Conservation (phyloP, 2,329 filamentous ascomycete species). For the Diaporthe humulicola region DNA sequence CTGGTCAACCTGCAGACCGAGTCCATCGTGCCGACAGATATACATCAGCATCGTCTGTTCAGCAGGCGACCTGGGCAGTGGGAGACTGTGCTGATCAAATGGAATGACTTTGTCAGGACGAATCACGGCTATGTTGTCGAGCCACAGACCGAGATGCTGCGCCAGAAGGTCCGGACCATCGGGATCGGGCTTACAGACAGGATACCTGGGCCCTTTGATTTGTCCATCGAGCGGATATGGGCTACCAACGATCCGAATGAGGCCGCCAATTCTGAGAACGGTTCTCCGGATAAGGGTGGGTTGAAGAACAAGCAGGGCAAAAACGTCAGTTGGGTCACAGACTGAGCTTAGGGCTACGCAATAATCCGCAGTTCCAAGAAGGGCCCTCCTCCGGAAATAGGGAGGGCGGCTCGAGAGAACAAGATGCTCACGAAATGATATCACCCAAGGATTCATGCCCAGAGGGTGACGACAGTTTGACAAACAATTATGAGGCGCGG, state of each 20-base stretch:
- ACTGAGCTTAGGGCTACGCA: constrained; percentile 7
- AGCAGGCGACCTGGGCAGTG: constrained; percentile 84
- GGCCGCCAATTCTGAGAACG: constrained; percentile 47
- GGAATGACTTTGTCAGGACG: constrained; percentile 94
- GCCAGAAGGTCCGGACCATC: constrained; percentile 86
- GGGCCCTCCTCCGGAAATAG: not conserved
- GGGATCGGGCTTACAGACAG: constrained; percentile 92
- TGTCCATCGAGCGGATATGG: constrained; percentile 90
- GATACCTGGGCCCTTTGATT: constrained; percentile 87
- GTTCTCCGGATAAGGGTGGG: constrained; percentile 49
- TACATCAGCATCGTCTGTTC: constrained; percentile 94
- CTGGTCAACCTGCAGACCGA: constrained; percentile 97
- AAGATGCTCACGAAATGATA: not conserved
- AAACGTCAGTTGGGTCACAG: constrained; percentile 56
- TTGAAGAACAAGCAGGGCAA: constrained; percentile 58
- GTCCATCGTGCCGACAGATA: constrained; percentile 91
- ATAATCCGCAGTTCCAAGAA: not conserved
- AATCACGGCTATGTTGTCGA: constrained; percentile 94
- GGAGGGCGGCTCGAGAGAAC: not conserved
- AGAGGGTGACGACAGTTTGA: not conserved
- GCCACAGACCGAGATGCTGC: constrained; percentile 90
- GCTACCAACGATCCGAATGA: constrained; percentile 78
- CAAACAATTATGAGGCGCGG: not conserved
- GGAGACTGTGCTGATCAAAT: constrained; percentile 94
- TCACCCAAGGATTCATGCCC: not conserved